A percentile compares a stretch with the other conserved stretches of the same genome.
Evolutionary conservation across 306 rosid genomes (phyloP).

Genomic region (Acacia acuminata): DNA sequence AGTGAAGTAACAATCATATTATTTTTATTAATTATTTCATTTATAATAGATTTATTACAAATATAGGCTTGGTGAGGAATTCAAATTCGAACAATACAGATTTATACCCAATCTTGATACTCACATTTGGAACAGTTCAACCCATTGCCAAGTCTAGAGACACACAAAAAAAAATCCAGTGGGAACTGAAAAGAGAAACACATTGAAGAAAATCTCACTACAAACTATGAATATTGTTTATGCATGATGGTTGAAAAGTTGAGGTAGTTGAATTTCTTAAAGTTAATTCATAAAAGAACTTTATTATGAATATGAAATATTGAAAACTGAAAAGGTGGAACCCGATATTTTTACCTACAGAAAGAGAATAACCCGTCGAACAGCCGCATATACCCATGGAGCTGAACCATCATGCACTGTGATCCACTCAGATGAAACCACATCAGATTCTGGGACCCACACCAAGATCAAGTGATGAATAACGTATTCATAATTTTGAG

Average conservation of each 20-base stretch:
- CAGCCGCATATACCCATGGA: neutral
- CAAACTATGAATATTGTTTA: neutral
- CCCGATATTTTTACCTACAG: neutral
- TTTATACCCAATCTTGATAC: neutral
- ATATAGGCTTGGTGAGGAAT: too few species aligned
- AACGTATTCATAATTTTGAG: neutral
- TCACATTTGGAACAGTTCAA: neutral
- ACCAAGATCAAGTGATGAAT: neutral
- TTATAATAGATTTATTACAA: too few species aligned
- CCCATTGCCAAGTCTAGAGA: neutral
- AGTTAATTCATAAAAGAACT: neutral
- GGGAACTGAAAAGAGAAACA: neutral
- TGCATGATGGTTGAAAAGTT: neutral
- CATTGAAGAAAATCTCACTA: neutral
- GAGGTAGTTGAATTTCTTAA: neutral
- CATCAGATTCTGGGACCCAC: neutral
- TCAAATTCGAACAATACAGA: neutral
- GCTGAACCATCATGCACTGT: neutral
- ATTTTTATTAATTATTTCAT: too few species aligned
- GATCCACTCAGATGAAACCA: conserved; percentile 3
- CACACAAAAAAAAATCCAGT: neutral
- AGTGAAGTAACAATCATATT: too few species aligned
- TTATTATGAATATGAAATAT: neutral
- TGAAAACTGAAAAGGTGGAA: neutral
- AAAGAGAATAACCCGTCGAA: neutral